Base-by-base conservation (phyloP, 1,284 basidiomycete species). In the Leucoagaricus sp. region DNA sequence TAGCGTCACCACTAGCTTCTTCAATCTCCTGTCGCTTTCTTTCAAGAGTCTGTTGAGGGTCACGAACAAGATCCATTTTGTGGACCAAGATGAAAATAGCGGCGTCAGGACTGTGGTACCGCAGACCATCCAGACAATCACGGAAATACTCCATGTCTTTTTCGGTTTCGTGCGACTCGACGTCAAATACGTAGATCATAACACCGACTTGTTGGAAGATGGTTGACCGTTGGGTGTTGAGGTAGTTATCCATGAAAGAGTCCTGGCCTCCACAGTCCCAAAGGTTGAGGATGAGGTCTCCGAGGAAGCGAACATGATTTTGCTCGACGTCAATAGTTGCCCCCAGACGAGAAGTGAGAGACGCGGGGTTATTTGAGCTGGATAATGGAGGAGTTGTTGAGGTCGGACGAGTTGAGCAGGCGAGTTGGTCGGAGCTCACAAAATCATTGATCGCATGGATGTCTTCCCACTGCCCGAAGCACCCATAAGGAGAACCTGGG, bases 231-330 rank as follows among this genome's bases (percentile, higher is more conserved):
- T 98, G 94, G 0, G 90, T 86, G 36, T 89, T 87, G 60, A 98
- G 87, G 73, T 98, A 99, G 47, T 90, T 92, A 72, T 97, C 95
- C 86, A 98, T 95, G 80, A 98, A 99, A 13, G 93, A 86, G 66
- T 98, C 94, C 75, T 99, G 97, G 3, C 96, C 96, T 47, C 96
- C 96, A 64, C 96, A 98, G 74, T 99, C 97, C 96, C 96, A 98
- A 12, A 99, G 82, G 69, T 97, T 96, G 73, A 96, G 83, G 65
- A 93, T 86, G 64, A 97, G 86, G 70, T 95, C 93, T 17, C 94
- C 95, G 19, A 99, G 85, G 72, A 99, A 98, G 44, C 95, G 92
- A 59, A 99, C 93, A 67, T 98, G 94, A 62, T 96, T 96, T 69
- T 96, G 93, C 72, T 99, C 97, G 58, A 99, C 94, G 68, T 98